These are phyloP conservation scores for Marvania coccoides DNA, from an alignment of 139 green algal genomes.

Conservation along the genomic window DNA sequence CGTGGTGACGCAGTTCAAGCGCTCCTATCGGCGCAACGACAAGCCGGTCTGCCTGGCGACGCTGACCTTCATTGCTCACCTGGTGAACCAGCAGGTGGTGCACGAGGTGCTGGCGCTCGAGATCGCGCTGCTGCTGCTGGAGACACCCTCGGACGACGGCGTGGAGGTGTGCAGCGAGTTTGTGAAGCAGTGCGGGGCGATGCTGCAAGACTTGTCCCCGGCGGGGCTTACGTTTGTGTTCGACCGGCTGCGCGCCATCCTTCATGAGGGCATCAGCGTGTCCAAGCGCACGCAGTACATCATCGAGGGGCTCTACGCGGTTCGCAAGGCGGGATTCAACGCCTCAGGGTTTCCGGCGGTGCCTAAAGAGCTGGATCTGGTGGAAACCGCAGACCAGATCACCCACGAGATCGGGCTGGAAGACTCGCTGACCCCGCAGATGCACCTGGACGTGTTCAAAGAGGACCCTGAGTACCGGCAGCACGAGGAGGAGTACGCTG, in stretches of 20 bases:
- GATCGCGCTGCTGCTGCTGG: constrained; percentile 87
- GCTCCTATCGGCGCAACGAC: constrained; percentile 93
- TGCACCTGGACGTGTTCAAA: constrained; percentile 86
- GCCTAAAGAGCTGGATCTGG: constrained; percentile 77
- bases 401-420: constrained; percentile 86
- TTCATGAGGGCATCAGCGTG: constrained; percentile 81
- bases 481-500: constrained; percentile 76
- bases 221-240: constrained; percentile 56
- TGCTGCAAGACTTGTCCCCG: constrained; percentile 31
- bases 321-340: constrained; percentile 81
- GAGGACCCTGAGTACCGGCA: constrained; percentile 66
- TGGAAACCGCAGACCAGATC: constrained; percentile 95
- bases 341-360: constrained; percentile 52
- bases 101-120: constrained; percentile 89
- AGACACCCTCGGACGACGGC: constrained; percentile 80
- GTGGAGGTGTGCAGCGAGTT: constrained; percentile 85
- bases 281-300: constrained; percentile 86
- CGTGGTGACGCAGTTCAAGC: constrained; percentile 78
- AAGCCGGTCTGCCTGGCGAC: constrained; percentile 81
- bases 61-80: constrained; percentile 84
- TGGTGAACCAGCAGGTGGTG: constrained; percentile 88
- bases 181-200: constrained; percentile 38
- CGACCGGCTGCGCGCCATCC: constrained; percentile 77
- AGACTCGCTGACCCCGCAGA: constrained; percentile 50
- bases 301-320: constrained; percentile 88